Percentiles rank a stretch among this genome's conserved stretches.
Conservation (phyloP, 352 stramenopile genomes). For the Elongisporangium prolatum region DNA sequence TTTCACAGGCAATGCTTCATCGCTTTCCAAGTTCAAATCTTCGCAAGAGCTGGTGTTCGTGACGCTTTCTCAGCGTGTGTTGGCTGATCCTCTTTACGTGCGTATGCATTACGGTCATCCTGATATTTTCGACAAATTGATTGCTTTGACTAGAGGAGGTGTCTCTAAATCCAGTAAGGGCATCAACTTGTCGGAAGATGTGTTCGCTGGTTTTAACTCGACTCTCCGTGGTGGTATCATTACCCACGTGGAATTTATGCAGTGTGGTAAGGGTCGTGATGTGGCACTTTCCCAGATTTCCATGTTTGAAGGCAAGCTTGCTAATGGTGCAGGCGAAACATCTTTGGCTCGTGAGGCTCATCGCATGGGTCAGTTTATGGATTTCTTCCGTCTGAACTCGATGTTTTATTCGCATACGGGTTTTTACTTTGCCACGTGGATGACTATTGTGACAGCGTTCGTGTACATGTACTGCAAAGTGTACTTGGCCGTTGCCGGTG, state of each 20-base stretch:
- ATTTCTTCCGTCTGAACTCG: constrained; percentile 80
- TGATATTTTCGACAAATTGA: constrained; percentile 79
- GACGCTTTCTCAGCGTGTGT: constrained; percentile 70
- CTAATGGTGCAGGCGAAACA: constrained; percentile 71
- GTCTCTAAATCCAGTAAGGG: constrained; percentile 76
- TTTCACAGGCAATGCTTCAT: constrained; percentile 76
- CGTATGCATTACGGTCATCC: constrained; percentile 84
- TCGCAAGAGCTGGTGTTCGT: constrained; percentile 80
- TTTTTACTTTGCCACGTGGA: constrained; percentile 81
- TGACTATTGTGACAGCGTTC: constrained; percentile 79
- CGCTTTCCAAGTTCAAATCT: constrained; percentile 77
- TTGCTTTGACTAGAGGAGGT: constrained; percentile 61
- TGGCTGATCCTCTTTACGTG: constrained; percentile 67
- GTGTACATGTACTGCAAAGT: constrained; percentile 85
- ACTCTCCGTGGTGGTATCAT: constrained; percentile 62
- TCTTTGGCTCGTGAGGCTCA: constrained; percentile 66
- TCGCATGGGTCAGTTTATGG: constrained; percentile 77
- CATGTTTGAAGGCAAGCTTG: constrained; percentile 78
- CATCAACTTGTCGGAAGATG: constrained; percentile 81
- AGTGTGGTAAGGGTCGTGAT: constrained; percentile 79
- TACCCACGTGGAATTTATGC: constrained; percentile 77
- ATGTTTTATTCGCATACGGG: constrained; percentile 85
- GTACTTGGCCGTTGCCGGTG: constrained; percentile 60
- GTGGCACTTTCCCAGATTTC: constrained; percentile 77
- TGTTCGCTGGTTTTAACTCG: constrained; percentile 75